phyloP scores from a whole-genome alignment of 176 grass and related monocot genomes.

The Rhynchospora tenuis region DNA sequence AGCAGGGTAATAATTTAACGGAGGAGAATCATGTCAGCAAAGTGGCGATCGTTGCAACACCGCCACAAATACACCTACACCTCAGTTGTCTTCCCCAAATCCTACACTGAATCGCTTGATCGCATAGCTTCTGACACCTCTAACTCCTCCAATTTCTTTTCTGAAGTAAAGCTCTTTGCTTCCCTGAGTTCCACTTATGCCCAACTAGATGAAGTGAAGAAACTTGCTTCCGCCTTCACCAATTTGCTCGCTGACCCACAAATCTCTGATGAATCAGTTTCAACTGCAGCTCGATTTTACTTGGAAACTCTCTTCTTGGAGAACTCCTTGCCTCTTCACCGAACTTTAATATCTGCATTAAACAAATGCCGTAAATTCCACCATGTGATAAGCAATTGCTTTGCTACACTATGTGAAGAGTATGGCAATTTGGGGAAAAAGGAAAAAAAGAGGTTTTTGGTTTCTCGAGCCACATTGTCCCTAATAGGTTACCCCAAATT shows the following conservation, averaged over 20 bases:
- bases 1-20: constrained; percentile 10
- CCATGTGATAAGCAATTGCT: constrained; percentile 44
- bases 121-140: constrained; percentile 26
- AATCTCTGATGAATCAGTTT: constrained; percentile 28
- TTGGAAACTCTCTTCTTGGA: constrained; percentile 88
- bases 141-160: constrained; percentile 41
- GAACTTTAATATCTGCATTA: constrained; percentile 74
- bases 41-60: constrained; percentile 91
- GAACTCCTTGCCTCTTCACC: constrained; percentile 80
- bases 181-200: constrained; percentile 76
- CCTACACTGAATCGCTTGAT: constrained; percentile 51
- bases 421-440: constrained; percentile 54
- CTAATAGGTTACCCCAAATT: constrained; percentile 93
- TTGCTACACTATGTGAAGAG: constrained; percentile 60
- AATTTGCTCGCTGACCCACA: constrained; percentile 44
- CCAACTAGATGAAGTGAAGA: constrained; percentile 58
- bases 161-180: constrained; percentile 60
- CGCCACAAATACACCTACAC: constrained; percentile 85
- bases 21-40: constrained; percentile 52
- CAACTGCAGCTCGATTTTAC: constrained; percentile 47
- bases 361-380: constrained; percentile 57
- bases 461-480: constrained; percentile 68
- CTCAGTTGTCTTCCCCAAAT: constrained; percentile 69
- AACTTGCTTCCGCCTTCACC: constrained; percentile 55
- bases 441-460: constrained; percentile 64